Base-by-base conservation (phyloP, 345 rosid genomes). In the Pugionium dolabratum region DNA sequence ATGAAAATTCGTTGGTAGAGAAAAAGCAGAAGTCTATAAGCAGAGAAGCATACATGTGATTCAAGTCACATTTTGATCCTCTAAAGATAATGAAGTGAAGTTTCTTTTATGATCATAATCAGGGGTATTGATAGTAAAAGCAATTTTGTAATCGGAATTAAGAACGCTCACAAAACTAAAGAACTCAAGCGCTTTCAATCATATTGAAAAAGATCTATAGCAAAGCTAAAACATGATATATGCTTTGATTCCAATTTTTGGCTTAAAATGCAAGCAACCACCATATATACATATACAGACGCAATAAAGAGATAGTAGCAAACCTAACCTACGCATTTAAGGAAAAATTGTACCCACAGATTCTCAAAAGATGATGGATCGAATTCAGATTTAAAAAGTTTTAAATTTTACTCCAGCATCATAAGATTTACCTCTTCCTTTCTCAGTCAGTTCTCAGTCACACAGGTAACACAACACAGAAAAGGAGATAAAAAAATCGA, bases 221-320 rank as follows among this genome's bases (percentile, higher is more conserved):
- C 54, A 64, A 57, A 49, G 32, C 44, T 42, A 9, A 58, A 6
- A 40, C 34, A 27, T 36, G 36, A 59, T 43, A 53, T 68, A 27
- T 30, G 18, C 56, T 53, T 74, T 46, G 56, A 54, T 59, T 54
- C 53, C 9, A 46, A 1, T 34, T 49, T 6, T 46, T 54, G 4
- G 42, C 65, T 74, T 62, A 74, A 67, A 62, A 42, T 40, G 70
- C 55, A 74, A 68, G 60, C 30, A 74, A 69, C 26, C 55, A 74
- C 40, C 34, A 67, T 45, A 59, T 53, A 51, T n/a, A 68, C 18
- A 58, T 9, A 5, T 43, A 71, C 54, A 47, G 11, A 43, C 7
- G 26, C 53, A 2, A 42, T 11, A 60, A 1, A 2, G 36, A 29
- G 27, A 44, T 52, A 40, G 4, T 9, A 65, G 42, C 56, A 25